These are phyloP conservation scores for Monosporozyma siamensis DNA, from an alignment of 805 yeast species.

Conservation along the genomic window DNA sequence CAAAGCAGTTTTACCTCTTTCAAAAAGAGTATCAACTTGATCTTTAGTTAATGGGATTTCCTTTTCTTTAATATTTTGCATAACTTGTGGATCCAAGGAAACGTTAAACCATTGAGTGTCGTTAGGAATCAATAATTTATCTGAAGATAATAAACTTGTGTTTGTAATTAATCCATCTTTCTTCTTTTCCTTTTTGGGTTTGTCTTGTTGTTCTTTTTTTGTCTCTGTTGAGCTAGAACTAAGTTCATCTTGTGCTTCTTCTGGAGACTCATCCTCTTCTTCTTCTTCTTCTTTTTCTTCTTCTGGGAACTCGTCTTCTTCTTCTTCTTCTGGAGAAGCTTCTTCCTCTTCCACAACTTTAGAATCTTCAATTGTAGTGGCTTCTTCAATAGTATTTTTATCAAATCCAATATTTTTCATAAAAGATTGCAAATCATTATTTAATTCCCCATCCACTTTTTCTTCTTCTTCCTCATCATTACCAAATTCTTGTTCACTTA, in stretches of 20 bases:
- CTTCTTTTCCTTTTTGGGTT: slow-evolving; percentile 20
- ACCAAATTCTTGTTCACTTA: slow-evolving; percentile 34
- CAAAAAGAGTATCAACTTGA: slow-evolving; percentile 51
- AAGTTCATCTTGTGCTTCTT: slow-evolving; percentile 15
- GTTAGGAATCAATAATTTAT: slow-evolving; percentile 49
- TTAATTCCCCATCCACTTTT: slow-evolving; percentile 33
- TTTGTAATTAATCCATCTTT: slow-evolving; percentile 28
- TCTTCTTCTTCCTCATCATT: slow-evolving; percentile 29
- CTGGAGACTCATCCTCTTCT: slow-evolving; percentile 10
- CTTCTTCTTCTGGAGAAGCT: slow-evolving; percentile 20
- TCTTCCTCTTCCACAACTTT: slow-evolving; percentile 21
- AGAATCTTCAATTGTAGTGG: slow-evolving; percentile 14
- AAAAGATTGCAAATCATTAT: slow-evolving; percentile 48
- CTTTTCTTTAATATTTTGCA: slow-evolving; percentile 15
- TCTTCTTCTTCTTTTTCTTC: slow-evolving; percentile 18
- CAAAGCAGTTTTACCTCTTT: slow-evolving; percentile 56
- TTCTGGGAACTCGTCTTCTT: slow-evolving; percentile 21
- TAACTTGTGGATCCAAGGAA: slow-evolving; percentile 33
- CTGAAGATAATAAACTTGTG: slow-evolving; percentile 39
- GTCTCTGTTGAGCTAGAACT: slow-evolving; percentile 19
- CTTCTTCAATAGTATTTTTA: slow-evolving; percentile 29
- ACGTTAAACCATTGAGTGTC: slow-evolving; percentile 70
- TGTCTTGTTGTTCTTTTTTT: slow-evolving; percentile 24
- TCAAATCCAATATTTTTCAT: slow-evolving; percentile 62
- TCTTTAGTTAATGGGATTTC: slow-evolving; percentile 32